phyloP scores from a whole-genome alignment of 805 yeast genomes.

The Lachancea quebecensis region DNA sequence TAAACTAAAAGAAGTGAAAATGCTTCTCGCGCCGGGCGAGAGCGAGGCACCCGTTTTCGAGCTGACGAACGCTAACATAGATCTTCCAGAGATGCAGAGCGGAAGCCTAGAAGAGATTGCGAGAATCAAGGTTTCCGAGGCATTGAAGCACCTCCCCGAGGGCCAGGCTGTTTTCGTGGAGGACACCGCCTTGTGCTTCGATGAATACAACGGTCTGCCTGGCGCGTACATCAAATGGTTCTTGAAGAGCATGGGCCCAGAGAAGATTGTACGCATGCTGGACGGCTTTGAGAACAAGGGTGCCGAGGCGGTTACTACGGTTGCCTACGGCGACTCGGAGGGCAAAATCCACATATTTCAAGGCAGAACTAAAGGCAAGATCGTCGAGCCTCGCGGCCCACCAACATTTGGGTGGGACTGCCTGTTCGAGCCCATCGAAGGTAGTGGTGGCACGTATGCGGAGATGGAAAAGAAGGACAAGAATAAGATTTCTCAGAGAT shows the following conservation, averaged over 20 bases:
- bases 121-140: constrained; percentile 58
- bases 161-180: constrained; percentile 86
- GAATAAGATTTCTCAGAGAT: constrained; percentile 83
- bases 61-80: constrained; percentile 60
- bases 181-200: constrained; percentile 85
- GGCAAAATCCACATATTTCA: constrained; percentile 75
- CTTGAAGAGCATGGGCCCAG: constrained; percentile 63
- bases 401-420: constrained; percentile 93
- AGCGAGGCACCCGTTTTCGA: constrained; percentile 26
- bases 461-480: constrained; percentile 76
- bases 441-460: constrained; percentile 72
- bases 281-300: constrained; percentile 74
- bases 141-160: constrained; percentile 54
- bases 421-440: constrained; percentile 60
- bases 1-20: constrained; percentile 77
- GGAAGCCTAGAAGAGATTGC: constrained; percentile 72
- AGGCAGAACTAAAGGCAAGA: constrained; percentile 74
- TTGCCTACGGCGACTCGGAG: constrained; percentile 84
- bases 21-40: constrained; percentile 49
- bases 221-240: constrained; percentile 98
- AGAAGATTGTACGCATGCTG: constrained; percentile 70
- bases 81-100: constrained; percentile 89
- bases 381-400: constrained; percentile 72
- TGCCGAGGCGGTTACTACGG: constrained; percentile 86
- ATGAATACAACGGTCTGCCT: constrained; percentile 77